Evolutionary conservation across 208 protist genomes (phyloP).

Genomic region (Trypanosoma cruzi): DNA sequence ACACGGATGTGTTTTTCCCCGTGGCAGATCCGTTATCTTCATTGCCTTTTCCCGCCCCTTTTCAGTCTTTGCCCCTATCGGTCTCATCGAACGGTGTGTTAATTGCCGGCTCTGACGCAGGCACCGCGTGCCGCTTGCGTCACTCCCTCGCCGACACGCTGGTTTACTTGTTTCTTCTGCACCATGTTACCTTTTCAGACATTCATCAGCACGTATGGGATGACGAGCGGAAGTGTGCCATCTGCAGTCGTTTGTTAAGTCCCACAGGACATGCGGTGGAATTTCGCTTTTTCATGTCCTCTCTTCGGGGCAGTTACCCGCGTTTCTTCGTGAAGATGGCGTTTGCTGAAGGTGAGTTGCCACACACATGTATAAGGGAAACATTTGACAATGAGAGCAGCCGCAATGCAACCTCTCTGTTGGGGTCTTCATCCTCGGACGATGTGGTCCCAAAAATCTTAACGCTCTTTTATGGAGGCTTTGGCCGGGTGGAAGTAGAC

Average conservation of each 20-base stretch:
- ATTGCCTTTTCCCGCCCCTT: too few species aligned
- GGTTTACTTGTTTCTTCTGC: constrained; percentile 62
- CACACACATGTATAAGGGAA: constrained; percentile 37
- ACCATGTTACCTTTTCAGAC: constrained; percentile 62
- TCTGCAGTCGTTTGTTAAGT: constrained; percentile 63
- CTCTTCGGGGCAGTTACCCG: constrained; percentile 39
- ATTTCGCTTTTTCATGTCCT: constrained; percentile 66
- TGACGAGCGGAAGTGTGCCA: constrained; percentile 57
- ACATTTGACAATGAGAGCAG: constrained; percentile 30
- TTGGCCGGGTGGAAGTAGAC: constrained; percentile 80
- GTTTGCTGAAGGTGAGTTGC: constrained; percentile 51
- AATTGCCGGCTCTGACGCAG: neutral
- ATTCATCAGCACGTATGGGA: constrained; percentile 45
- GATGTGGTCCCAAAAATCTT: constrained; percentile 8
- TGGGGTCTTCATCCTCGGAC: neutral
- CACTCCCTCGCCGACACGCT: constrained; percentile 42
- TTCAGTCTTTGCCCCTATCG: neutral
- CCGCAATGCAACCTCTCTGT: neutral
- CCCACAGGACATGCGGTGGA: constrained; percentile 60
- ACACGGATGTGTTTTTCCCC: constrained; percentile 15
- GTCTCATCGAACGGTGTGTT: neutral
- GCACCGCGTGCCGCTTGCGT: neutral
- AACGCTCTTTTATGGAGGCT: constrained; percentile 63
- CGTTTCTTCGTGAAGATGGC: constrained; percentile 69
- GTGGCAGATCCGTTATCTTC: neutral